A percentile compares a stretch with the other conserved stretches of the same genome.
phyloP scores from a whole-genome alignment of 2,329 filamentous ascomycete species.

The Epichloe uncinata region DNA sequence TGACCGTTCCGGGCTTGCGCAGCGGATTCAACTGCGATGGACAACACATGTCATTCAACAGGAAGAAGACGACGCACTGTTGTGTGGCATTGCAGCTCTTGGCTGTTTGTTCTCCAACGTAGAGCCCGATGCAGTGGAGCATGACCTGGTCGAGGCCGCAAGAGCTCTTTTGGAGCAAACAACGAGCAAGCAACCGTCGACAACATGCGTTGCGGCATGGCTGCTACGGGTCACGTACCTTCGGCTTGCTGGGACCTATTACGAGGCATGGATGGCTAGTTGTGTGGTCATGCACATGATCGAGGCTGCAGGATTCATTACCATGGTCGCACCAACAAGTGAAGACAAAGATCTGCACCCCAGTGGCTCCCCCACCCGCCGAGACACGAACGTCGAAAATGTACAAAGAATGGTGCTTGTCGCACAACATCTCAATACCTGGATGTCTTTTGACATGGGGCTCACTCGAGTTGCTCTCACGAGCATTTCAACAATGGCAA shows the following conservation, averaged over 20 bases:
- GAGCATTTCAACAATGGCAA: constrained; percentile 26
- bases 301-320: constrained; percentile 38
- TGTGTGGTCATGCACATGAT: constrained; percentile 44
- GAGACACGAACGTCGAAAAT: constrained; percentile 21
- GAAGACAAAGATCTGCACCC: constrained; percentile 13
- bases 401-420: constrained; percentile 33
- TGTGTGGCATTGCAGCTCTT: constrained; percentile 42
- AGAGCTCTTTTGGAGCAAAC: background rate
- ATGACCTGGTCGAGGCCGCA: constrained; percentile 26
- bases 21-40: constrained; percentile 21
- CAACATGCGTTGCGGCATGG: constrained; percentile 33
- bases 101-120: constrained; percentile 36
- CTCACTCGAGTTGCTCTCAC: constrained; percentile 36
- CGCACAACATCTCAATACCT: constrained; percentile 43
- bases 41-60: constrained; percentile 15
- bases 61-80: constrained; percentile 29
- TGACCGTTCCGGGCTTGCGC: constrained; percentile 17
- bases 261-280: constrained; percentile 43
- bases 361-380: background rate
- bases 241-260: constrained; percentile 37
- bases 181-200: background rate
- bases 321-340: constrained; percentile 21
- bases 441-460: constrained; percentile 46
- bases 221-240: constrained; percentile 39
- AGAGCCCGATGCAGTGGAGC: constrained; percentile 27